Evolutionary conservation across 208 protist species (phyloP).

Genomic region (Leishmania turanica): DNA sequence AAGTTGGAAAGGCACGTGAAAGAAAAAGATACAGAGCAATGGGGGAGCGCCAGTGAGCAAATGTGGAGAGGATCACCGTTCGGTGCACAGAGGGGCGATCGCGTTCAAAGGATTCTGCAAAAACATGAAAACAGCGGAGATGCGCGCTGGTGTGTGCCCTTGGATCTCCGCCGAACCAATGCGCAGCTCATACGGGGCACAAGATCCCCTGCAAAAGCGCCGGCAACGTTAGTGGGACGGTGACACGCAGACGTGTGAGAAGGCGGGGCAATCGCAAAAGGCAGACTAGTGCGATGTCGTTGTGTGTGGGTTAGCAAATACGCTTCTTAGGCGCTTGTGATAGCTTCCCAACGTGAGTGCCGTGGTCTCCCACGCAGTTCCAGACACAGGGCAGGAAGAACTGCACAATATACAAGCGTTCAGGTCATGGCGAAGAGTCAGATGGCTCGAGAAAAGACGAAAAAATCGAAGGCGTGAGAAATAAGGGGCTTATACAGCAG

Average conservation of each 20-base stretch:
- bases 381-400: no score
- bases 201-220: not conserved
- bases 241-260: not conserved
- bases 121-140: not conserved
- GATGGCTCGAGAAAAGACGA: not conserved
- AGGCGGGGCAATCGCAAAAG: no score
- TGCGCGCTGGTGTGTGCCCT: not conserved
- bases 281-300: not conserved
- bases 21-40: constrained; percentile 4
- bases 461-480: not conserved
- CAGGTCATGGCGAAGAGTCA: not conserved
- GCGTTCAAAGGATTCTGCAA: not conserved
- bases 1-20: not conserved
- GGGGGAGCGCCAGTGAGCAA: not conserved
- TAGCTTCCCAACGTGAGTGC: not conserved
- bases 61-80: not conserved
- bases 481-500: not conserved
- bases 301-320: not conserved
- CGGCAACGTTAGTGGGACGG: not conserved
- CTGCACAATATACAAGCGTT: not conserved
- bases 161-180: not conserved
- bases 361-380: no score
- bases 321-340: not conserved
- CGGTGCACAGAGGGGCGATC: not conserved
- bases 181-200: not conserved